Base-by-base conservation (phyloP, 208 protist genomes). In the Acanthamoeba healyi region DNA sequence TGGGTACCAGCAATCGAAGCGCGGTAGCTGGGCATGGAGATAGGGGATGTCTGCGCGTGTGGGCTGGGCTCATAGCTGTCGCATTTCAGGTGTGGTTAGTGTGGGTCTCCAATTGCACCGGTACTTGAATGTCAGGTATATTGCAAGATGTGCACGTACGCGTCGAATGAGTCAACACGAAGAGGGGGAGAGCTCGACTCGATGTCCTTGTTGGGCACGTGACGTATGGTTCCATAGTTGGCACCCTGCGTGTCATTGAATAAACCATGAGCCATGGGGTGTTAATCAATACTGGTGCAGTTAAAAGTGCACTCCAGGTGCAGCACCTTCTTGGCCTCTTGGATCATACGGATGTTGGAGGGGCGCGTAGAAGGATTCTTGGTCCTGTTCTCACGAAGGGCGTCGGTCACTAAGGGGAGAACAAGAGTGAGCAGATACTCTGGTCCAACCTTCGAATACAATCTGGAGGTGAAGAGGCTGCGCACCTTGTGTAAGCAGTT, bases 281-380 rank as follows among this genome's bases (percentile, higher is more conserved):
- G 29, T 36, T 29, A 5, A 70, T 70, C 61, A 70, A 34, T 24
- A 70, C 61, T 29, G 22, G 14, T 24, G 10, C 61, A 74, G 38
- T 22, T 2, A 34, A 29, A 42, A 22, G 15, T 40, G 15, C n/a
- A n/a, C n/a, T n/a, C n/a, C n/a, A n/a, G 10, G 10, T 42, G 14
- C 10, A 74, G 7, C 54, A 74, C 65, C 67, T 77, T 77, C 34
- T 77, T 77, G 38, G 67, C 67, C 34, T 77, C 67, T 26, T 77
- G 67, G 3, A 77, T 77, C 67, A 77, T 77, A 36, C 67, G 67
- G 29, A 77, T 77, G 67, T 77, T 77, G 67, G 67, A 77, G 29
- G 67, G 67, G 9, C 34, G n/a, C 9, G 67, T 42, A 2, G 67
- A 26, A 1, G 67, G 67, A 26, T 77, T 77, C 2, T 32, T 38